Conservation (phyloP, 768 basidiomycete species). For the Hericium alpestre region DNA sequence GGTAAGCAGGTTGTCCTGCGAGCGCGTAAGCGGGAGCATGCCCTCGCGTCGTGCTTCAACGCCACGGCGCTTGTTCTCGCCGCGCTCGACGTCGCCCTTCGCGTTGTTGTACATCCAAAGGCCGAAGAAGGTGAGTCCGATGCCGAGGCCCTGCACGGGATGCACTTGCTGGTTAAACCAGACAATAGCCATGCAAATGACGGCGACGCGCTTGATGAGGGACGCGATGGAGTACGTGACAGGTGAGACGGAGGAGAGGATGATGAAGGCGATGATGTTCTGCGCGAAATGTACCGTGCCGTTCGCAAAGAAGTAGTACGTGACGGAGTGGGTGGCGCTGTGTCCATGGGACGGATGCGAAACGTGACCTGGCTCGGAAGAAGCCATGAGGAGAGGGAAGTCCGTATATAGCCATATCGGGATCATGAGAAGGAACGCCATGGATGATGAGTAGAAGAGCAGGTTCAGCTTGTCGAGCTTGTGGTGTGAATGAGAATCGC, state of each 20-base stretch:
- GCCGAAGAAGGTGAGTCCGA: slow-evolving; percentile 78
- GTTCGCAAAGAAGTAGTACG: slow-evolving; percentile 84
- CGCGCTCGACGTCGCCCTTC: slow-evolving; percentile 84
- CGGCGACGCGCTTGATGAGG: slow-evolving; percentile 92
- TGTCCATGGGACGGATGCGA: slow-evolving; percentile 37
- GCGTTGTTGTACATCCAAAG: slow-evolving; percentile 95
- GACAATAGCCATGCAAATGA: slow-evolving; percentile 94
- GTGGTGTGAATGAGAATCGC: slow-evolving; percentile 36
- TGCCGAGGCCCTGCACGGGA: slow-evolving; percentile 80
- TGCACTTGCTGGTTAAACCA: slow-evolving; percentile 92
- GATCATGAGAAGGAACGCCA: slow-evolving; percentile 93
- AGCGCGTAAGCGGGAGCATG: slow-evolving; percentile 53
- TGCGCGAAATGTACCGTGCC: slow-evolving; percentile 94
- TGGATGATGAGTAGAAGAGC: slow-evolving; percentile 84
- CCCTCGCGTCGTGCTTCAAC: slow-evolving; percentile 63
- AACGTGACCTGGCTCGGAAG: slow-evolving; percentile 30
- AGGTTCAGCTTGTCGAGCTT: slow-evolving; percentile 97
- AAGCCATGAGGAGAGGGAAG: slow-evolving; percentile 53
- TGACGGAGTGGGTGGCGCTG: slow-evolving; percentile 48
- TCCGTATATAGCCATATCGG: slow-evolving; percentile 93
- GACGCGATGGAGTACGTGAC: slow-evolving; percentile 99
- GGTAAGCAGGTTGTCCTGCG: slow-evolving; percentile 45
- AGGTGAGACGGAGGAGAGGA: slow-evolving; percentile 90
- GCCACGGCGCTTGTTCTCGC: slow-evolving; percentile 78
- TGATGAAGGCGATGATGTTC: slow-evolving; percentile 95